A percentile compares a stretch with the other conserved stretches of the same genome.
Evolutionary conservation across 257 asterid genomes (phyloP).

Genomic region (Oldenlandia corymbosa): DNA sequence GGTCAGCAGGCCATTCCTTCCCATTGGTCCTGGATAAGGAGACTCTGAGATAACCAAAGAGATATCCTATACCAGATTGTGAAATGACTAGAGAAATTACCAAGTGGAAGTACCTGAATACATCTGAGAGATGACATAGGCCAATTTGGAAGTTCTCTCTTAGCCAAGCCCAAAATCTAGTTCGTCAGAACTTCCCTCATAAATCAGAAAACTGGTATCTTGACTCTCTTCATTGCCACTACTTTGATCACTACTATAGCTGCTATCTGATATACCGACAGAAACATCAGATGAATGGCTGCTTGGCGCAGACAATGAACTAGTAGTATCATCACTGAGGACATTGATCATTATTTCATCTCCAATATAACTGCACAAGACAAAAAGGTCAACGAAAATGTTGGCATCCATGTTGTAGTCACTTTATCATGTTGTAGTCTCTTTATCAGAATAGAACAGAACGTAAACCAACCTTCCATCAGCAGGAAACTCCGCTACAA

Average conservation of each 20-base stretch:
- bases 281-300: constrained; percentile 39
- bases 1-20: too few species aligned
- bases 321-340: constrained; percentile 24
- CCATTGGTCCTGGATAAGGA: too few species aligned
- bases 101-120: constrained; percentile 1
- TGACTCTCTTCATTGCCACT: constrained; percentile 52
- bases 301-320: constrained; percentile 35
- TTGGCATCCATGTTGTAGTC: not conserved
- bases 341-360: constrained; percentile 21
- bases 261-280: constrained; percentile 42
- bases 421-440: not conserved
- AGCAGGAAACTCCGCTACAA: constrained; percentile 68
- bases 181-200: constrained; percentile 55
- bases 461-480: constrained; percentile 47
- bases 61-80: not conserved
- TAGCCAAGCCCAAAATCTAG: constrained; percentile 30
- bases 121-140: not conserved
- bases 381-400: not conserved
- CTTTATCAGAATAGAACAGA: not conserved
- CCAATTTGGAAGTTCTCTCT: not conserved
- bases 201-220: constrained; percentile 22
- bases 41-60: not conserved
- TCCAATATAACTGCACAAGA: constrained; percentile 24
- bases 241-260: constrained; percentile 50
- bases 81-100: not conserved